Evolutionary conservation across 805 yeast genomes (phyloP), one percentile per base, ranked within the genome.

Genomic region (Saccharomycodes ludwigii): DNA sequence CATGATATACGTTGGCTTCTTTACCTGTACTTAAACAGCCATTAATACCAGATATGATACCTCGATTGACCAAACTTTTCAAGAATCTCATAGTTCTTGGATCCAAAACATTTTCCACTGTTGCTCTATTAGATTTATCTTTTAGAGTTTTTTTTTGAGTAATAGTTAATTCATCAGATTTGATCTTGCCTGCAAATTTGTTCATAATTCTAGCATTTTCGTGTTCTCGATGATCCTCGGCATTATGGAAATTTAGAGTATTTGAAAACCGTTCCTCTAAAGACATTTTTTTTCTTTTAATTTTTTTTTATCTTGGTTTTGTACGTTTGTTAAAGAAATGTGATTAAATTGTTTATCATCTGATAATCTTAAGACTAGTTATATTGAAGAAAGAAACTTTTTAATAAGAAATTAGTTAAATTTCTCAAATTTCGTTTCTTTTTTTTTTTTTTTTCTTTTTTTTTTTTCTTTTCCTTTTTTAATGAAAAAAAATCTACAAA

Each of bases 1-100:
- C 95, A 49, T 82, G 88, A 52, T 91, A 91, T 1, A 91, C 96
- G 48, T 91, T 91, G n/a, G 98, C 98, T 56, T 91, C 99, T 54
- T 91, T 91, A 29, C 99, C 99, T 0, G 98, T 91, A 46, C 91
- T 76, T 30, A 91, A 66, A 52, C 97, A 91, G 9, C 98, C 98
- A 45, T 86, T 83, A 46, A 91, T 76, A 42, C 80, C 73, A 2
- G 91, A 73, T 21, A 91, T 72, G 5, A 82, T 68, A 4, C 95
- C 95, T 44, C 81, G 76, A 47, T 76, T 81, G 54, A 83, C 76
- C 52, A 91, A 65, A 39, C 82, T 83, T 32, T 76, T 74, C 33
- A 91, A 63, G 48, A 88, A 88, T 44, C 73, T 64, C 61, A 86
- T 65, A 1, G 99, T 91, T 39, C 97, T 68, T 4, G 97, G 97